Evolutionary conservation across 306 rosid species (phyloP).

Genomic region (Ormosia semicastrata): DNA sequence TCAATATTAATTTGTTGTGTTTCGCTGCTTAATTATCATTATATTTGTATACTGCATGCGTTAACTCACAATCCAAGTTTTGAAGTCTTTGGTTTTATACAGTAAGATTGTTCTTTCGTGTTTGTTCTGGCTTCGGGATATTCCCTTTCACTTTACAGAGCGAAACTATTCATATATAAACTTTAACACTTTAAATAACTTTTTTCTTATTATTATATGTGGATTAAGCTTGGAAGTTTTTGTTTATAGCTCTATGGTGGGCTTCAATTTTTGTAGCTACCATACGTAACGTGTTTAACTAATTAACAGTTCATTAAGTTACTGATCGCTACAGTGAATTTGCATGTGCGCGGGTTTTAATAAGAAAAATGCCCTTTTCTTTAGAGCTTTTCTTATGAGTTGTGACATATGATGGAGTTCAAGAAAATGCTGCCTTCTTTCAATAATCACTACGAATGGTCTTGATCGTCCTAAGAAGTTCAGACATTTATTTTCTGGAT

Average conservation of each 20-base stretch:
- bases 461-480: background rate
- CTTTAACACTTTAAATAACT: background rate
- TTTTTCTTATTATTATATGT: background rate
- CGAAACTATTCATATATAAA: constrained; percentile 12
- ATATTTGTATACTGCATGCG: background rate
- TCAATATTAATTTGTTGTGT: constrained; percentile 18
- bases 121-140: constrained; percentile 62
- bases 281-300: background rate
- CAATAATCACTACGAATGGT: background rate
- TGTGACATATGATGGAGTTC: background rate
- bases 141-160: constrained; percentile 61
- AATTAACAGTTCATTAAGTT: constrained; percentile 20
- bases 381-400: background rate
- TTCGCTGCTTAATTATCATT: constrained; percentile 27
- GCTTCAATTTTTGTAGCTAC: background rate
- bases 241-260: constrained; percentile 3
- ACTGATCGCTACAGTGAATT: background rate
- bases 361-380: background rate
- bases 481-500: no score
- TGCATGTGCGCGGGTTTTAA: constrained; percentile 5
- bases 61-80: constrained; percentile 28
- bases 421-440: background rate
- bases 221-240: background rate
- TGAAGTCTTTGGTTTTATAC: constrained; percentile 48
- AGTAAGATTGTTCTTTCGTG: constrained; percentile 53